phyloP scores from a whole-genome alignment of 73 alveolate genomes.

The Tetrahymena elliotti region DNA sequence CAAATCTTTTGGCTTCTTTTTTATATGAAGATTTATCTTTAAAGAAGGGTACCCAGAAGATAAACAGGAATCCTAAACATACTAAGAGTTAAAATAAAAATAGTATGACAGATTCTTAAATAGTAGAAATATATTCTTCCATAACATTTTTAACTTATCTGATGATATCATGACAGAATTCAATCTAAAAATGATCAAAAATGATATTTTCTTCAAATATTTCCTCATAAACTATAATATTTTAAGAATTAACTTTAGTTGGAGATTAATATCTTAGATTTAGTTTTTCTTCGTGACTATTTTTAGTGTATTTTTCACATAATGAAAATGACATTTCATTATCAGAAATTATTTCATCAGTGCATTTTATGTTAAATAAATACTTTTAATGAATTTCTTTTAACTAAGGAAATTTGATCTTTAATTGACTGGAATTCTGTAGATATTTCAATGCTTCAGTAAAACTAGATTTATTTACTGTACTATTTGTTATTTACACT shows the following conservation, averaged over 20 bases:
- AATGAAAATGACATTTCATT: neutral
- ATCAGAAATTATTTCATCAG: neutral
- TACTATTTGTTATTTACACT: neutral
- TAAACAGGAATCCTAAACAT: neutral
- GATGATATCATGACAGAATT: neutral
- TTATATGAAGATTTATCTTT: neutral
- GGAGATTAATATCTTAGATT: neutral
- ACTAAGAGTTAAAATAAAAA: neutral
- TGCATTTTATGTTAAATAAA: neutral
- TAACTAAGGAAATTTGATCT: neutral
- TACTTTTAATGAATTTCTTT: neutral
- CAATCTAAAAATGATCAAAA: neutral
- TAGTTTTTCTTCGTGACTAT: neutral
- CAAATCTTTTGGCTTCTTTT: neutral
- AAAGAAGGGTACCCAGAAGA: neutral
- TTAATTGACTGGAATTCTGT: neutral
- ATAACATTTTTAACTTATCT: neutral
- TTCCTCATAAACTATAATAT: neutral
- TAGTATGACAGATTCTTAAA: neutral
- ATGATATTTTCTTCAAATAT: neutral
- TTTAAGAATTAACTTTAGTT: neutral
- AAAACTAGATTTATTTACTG: neutral
- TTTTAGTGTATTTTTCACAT: neutral
- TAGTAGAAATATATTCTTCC: neutral
- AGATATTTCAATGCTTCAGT: neutral